Percentiles rank a stretch among this genome's conserved stretches.
These are phyloP conservation scores for Penicillium sp. DNA, from an alignment of 2,329 filamentous ascomycete species.

Conservation along the genomic window DNA sequence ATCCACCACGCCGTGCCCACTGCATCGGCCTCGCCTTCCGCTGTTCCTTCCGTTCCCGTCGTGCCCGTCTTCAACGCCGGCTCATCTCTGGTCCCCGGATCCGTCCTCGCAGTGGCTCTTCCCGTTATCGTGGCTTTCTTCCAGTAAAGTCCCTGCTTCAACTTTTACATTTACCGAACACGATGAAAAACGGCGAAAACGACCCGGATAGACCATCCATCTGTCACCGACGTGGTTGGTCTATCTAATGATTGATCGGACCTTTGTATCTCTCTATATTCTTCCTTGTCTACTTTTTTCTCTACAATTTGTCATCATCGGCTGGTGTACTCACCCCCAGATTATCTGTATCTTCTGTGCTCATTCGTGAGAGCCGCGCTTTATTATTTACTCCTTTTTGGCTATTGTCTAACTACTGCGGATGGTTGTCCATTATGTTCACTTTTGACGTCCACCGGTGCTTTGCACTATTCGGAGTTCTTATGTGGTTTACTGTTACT, in stretches of 20 bases:
- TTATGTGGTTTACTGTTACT: not conserved
- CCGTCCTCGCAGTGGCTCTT: slow-evolving; percentile 17
- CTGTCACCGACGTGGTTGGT: not conserved
- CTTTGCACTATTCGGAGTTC: slow-evolving; percentile 1
- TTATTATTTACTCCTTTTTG: not conserved
- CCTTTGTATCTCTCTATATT: not conserved
- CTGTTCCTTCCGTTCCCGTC: not conserved
- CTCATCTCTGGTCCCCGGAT: slow-evolving; percentile 18
- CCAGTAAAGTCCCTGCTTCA: slow-evolving; percentile 7
- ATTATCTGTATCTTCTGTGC: slow-evolving; percentile 6
- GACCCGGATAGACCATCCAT: not conserved
- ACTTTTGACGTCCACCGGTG: not conserved
- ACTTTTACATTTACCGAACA: not conserved
- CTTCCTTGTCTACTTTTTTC: slow-evolving; percentile 6
- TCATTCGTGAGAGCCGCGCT: not conserved
- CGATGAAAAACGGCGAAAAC: slow-evolving; percentile 1
- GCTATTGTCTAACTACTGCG: not conserved
- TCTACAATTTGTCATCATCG: not conserved
- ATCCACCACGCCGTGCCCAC: slow-evolving; percentile 19
- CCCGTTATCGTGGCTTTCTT: slow-evolving; percentile 22
- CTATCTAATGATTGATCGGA: slow-evolving; percentile 11
- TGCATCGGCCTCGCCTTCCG: slow-evolving; percentile 4
- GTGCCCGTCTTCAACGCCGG: slow-evolving; percentile 24
- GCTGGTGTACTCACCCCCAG: slow-evolving; percentile 9
- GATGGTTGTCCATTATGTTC: not conserved